These are phyloP conservation scores for Stagonosporopsis cucurbitacearum DNA, from an alignment of 2,329 filamentous ascomycete genomes.

Conservation along the genomic window DNA sequence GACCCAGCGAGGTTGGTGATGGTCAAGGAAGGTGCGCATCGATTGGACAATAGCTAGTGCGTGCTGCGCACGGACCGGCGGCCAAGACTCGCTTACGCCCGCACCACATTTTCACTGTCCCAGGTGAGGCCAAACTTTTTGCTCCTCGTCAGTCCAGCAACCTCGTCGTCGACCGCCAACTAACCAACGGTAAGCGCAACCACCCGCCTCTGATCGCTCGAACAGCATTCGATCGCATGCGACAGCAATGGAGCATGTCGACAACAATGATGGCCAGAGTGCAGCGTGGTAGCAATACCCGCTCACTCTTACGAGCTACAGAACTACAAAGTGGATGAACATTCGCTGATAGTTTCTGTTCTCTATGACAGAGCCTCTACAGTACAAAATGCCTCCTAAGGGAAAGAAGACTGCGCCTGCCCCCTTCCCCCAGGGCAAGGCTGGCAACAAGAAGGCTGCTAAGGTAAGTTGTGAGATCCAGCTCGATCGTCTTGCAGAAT, in stretches of 20 bases:
- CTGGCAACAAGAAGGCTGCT: constrained; percentile 87
- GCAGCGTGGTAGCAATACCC: constrained; percentile 46
- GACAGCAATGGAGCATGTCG: constrained; percentile 39
- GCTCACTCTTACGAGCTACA: constrained; percentile 49
- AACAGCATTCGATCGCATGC: constrained; percentile 43
- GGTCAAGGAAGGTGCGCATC: constrained; percentile 6
- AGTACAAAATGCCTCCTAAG: constrained; percentile 66
- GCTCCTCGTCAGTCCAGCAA: constrained; percentile 38
- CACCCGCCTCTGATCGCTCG: constrained; percentile 39
- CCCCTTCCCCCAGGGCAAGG: constrained; percentile 73
- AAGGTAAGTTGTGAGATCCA: constrained; percentile 74
- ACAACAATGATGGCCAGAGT: constrained; percentile 49
- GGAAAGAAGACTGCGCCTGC: constrained; percentile 98
- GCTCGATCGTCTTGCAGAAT: constrained; percentile 11
- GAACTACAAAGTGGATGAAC: constrained; percentile 71
- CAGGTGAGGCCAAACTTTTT: constrained; percentile 19
- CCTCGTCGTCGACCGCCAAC: constrained; percentile 45
- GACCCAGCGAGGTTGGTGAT: constrained; percentile 8
- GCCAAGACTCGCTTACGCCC: constrained; percentile 29
- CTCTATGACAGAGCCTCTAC: constrained; percentile 98
- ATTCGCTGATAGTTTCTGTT: constrained; percentile 96
- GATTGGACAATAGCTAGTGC: constrained; percentile 26
- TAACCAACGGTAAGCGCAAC: constrained; percentile 48
- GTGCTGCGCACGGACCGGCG: background rate
- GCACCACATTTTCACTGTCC: constrained; percentile 25